Evolutionary conservation across 495 filamentous ascomycete genomes (phyloP).

Genomic region (Penicillium robsamsonii): DNA sequence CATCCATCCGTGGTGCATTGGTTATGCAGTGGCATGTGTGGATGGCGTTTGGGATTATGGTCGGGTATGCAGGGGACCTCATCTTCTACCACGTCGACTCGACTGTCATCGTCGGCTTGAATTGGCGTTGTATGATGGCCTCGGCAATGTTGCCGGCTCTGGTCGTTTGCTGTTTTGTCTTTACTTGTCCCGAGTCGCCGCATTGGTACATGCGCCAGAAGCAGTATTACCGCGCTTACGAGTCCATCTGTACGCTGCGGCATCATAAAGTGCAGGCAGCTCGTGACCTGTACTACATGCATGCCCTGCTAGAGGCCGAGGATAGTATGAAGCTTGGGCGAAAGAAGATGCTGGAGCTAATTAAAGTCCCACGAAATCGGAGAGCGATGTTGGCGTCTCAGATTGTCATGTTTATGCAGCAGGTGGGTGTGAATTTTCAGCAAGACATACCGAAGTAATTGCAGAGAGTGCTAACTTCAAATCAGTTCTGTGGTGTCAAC

Average conservation of each 20-base stretch:
- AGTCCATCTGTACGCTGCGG: slow-evolving; percentile 64
- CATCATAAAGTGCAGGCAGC: slow-evolving; percentile 73
- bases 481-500: slow-evolving; percentile 58
- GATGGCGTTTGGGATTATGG: slow-evolving; percentile 81
- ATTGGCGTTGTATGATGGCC: slow-evolving; percentile 84
- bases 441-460: background rate
- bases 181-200: slow-evolving; percentile 71
- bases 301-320: slow-evolving; percentile 68
- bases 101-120: slow-evolving; percentile 59
- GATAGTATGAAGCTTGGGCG: slow-evolving; percentile 56
- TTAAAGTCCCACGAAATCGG: slow-evolving; percentile 75
- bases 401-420: slow-evolving; percentile 87
- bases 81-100: slow-evolving; percentile 65
- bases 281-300: slow-evolving; percentile 79
- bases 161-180: slow-evolving; percentile 67
- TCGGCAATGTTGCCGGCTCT: slow-evolving; percentile 74
- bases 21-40: slow-evolving; percentile 87
- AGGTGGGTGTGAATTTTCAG: slow-evolving; percentile 44
- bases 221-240: slow-evolving; percentile 62
- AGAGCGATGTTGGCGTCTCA: slow-evolving; percentile 70
- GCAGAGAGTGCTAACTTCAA: slow-evolving; percentile 29
- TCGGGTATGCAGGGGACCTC: slow-evolving; percentile 70
- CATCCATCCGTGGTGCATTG: slow-evolving; percentile 69
- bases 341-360: slow-evolving; percentile 64
- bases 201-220: slow-evolving; percentile 78